Base-by-base conservation (phyloP, 768 basidiomycete genomes). In the Termitomyces titanicus region DNA sequence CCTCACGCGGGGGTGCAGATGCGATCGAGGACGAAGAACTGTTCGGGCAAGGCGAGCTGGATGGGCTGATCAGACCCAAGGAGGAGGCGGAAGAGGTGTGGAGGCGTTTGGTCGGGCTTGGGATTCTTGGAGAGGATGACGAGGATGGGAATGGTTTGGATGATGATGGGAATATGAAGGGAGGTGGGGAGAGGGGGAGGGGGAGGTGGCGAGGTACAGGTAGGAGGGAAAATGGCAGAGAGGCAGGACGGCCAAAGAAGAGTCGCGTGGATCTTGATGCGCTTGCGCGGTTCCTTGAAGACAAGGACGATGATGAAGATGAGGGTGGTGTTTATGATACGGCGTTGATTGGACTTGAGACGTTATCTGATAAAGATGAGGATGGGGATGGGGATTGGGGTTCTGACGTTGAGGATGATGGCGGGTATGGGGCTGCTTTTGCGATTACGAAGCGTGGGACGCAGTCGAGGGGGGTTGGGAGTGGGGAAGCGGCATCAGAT, bases 1-100 rank as follows among this genome's bases (percentile, higher is more conserved):
- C 75, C 11, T 72, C 75, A 44, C 84, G 86, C 42, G 85, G 88
- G 43, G 72, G 71, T 6, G 73, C 68, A 34, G 72, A 72, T 22
- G 69, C 76, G 20, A 81, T 92, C 18, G 58, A 62, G 1, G 90
- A 93, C 56, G 84, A 89, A 8, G 90, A 92, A 55, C 70, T 92
- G 22, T 89, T 92, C 56, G 78, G 70, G 3, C 77, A 81, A 29
- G 86, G 83, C 3, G 90, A 92, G 66, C 66, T 88, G 25, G 88
- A 90, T 51, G 76, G 72, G 18, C 51, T 89, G 27, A 59, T 89
- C 20, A 71, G 90, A 53, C 73, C 80, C 31, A 77, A 74, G 20
- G 86, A 91, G 65, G 73, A 74, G 15, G 70, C 72, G 48, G 68
- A 72, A 2, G 65, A 88, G 24, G 64, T 18, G 22, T 44, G 66